phyloP scores from a whole-genome alignment of 495 filamentous ascomycete species.

The Ramalina intermedia region DNA sequence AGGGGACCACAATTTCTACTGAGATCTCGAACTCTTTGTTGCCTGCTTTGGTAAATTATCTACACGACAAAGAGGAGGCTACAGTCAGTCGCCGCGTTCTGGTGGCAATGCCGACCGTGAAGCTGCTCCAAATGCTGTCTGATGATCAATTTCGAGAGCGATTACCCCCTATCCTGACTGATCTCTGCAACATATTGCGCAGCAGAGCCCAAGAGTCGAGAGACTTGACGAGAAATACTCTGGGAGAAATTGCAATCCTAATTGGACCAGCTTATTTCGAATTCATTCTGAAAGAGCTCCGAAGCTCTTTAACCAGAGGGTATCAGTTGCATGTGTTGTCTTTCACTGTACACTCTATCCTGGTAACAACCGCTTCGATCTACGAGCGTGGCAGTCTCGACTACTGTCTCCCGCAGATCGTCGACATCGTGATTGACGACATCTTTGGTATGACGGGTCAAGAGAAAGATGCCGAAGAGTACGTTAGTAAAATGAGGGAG shows the following conservation, averaged over 20 bases:
- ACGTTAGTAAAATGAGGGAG: slow-evolving; percentile 90
- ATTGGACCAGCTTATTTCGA: slow-evolving; percentile 71
- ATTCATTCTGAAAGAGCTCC: slow-evolving; percentile 86
- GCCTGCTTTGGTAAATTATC: slow-evolving; percentile 58
- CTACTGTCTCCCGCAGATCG: slow-evolving; percentile 66
- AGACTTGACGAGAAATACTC: slow-evolving; percentile 77
- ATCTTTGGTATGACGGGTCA: slow-evolving; percentile 91
- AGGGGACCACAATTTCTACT: slow-evolving; percentile 49
- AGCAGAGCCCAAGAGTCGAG: slow-evolving; percentile 78
- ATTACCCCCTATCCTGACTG: slow-evolving; percentile 70
- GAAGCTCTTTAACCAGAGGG: slow-evolving; percentile 63
- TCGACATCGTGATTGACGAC: slow-evolving; percentile 87
- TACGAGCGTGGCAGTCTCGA: slow-evolving; percentile 76
- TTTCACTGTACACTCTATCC: slow-evolving; percentile 84
- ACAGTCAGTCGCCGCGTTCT: slow-evolving; percentile 84
- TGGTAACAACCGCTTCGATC: slow-evolving; percentile 57
- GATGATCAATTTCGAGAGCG: slow-evolving; percentile 51
- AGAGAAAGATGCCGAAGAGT: slow-evolving; percentile 95
- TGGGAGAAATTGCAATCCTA: slow-evolving; percentile 64
- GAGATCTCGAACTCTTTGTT: slow-evolving; percentile 65
- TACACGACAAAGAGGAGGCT: slow-evolving; percentile 87
- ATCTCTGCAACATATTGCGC: slow-evolving; percentile 82
- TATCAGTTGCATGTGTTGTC: slow-evolving; percentile 94
- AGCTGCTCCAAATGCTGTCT: slow-evolving; percentile 69
- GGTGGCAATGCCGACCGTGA: slow-evolving; percentile 72